Base-by-base conservation (phyloP, 2,329 filamentous ascomycete species). In the Botrytis medusae region DNA sequence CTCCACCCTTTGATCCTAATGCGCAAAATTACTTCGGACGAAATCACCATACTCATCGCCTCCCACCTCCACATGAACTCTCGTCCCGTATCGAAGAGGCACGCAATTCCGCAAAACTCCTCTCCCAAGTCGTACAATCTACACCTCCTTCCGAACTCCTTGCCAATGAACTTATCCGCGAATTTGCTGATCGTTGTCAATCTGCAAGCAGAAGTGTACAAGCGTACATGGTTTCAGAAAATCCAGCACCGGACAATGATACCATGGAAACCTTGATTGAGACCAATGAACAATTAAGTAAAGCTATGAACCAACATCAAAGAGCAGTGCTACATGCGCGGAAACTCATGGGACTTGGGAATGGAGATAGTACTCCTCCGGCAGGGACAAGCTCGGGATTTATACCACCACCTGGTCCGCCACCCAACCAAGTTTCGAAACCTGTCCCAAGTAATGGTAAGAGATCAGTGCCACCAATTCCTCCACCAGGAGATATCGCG, bases 211-310 rank as follows among this genome's bases (percentile, higher is more conserved):
- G 91, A 71, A 93, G 92, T 80, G 90, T 98, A 78, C 94, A 98
- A 79, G 86, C 87, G 46, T 98, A 97, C 83, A 97, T 98, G 86
- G 87, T 90, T 60, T 89, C 91, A 64, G 90, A 92, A 73, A 88
- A 93, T 80, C 95, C 95, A 0, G 81, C 89, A 1, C 95, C 95
- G 0, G 96, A 98, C 82, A 95, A 97, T 79, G 92, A 97, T 77
- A 98, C 95, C 1, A 94, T 98, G 88, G 90, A 96, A 80, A 95
- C 90, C 22, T 85, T 99, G 75, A 97, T 99, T 79, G 94, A 98
- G 82, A 96, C 94, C 22, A 97, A 97, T 81, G 96, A 98, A 82
- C 92, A 95, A 80, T 86, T 99, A 44, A 93, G 93, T 74, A 89
- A 93, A 62, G 91, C 95, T 0, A 86, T 95, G 59, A 96, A 90